Base-by-base conservation (phyloP, 2,329 filamentous ascomycete species). In the Cladosporium sp. region DNA sequence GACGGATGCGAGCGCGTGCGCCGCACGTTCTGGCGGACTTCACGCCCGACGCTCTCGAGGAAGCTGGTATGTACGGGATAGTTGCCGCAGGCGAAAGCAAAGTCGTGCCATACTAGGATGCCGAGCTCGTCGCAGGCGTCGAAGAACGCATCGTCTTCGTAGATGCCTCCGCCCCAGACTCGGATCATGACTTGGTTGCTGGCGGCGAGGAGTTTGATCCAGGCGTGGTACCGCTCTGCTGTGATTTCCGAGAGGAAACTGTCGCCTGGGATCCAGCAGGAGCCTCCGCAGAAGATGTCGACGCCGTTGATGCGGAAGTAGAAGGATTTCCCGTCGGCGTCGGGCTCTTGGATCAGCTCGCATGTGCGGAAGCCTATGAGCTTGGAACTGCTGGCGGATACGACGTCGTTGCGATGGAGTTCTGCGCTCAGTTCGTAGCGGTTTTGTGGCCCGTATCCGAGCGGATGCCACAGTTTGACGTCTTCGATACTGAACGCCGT, bases 71-170 rank as follows among this genome's bases (percentile, higher is more conserved):
- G 87, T 4, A 86, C 85, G 7, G 92, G 92, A 74, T 92, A 92
- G 72, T 90, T 90, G 26, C 89, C 90, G 71, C 76, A 77, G 3
- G 71, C 92, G 75, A 95, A 95, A 81, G 91, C 87, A 74, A 95
- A 95, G 74, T 95, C 92, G 72, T 95, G 91, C 92, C 92, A 95
- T 18, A 95, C 90, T 34, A 95, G 80, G 34, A 95, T 83, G 7
- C 92, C 92, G 2, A 92, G 78, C 74, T 92, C 88, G 71, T 95
- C 92, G 70, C 91, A 94, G 5, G 88, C 84, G 36, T 91, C 86
- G 75, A 93, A 93, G 74, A 95, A 92, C 10, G 82, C 78, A 63
- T 91, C 84, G 61, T 89, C 84, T 76, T 95, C 92, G 78, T 92
- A 94, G 57, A 93, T 89, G 1, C 92, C 92, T 38, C 92, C 84